phyloP scores from a whole-genome alignment of 2,329 filamentous ascomycete species.

The Penicillium sp. region DNA sequence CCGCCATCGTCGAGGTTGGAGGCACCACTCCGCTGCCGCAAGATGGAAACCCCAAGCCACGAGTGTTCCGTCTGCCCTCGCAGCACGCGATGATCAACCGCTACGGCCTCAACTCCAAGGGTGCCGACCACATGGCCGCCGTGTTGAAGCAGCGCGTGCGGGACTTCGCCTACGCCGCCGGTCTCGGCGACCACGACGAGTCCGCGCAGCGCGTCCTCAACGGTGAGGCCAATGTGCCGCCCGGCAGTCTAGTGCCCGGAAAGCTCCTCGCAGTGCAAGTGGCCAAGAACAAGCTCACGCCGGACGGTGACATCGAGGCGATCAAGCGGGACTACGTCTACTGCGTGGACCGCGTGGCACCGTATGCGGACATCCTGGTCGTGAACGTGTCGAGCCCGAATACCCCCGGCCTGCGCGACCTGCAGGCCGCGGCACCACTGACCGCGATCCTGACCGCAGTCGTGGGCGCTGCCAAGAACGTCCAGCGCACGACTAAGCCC shows the following conservation, averaged over 20 bases:
- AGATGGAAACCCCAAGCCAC: slow-evolving; percentile 78
- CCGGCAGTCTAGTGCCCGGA: slow-evolving; percentile 74
- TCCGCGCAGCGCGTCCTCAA: slow-evolving; percentile 72
- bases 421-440: slow-evolving; percentile 81
- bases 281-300: slow-evolving; percentile 93
- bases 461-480: slow-evolving; percentile 69
- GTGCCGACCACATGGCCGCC: slow-evolving; percentile 81
- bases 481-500: slow-evolving; percentile 68
- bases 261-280: slow-evolving; percentile 85
- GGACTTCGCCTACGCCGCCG: slow-evolving; percentile 68
- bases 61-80: slow-evolving; percentile 80
- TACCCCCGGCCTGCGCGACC: slow-evolving; percentile 81
- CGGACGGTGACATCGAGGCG: slow-evolving; percentile 77
- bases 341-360: slow-evolving; percentile 77
- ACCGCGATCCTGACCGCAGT: slow-evolving; percentile 78
- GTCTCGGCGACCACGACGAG: slow-evolving; percentile 60
- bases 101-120: slow-evolving; percentile 90
- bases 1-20: slow-evolving; percentile 86
- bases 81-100: slow-evolving; percentile 90
- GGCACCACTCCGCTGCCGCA: slow-evolving; percentile 87
- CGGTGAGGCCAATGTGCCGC: slow-evolving; percentile 71
- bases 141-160: slow-evolving; percentile 73
- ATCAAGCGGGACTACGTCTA: slow-evolving; percentile 80
- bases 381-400: slow-evolving; percentile 98
- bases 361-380: slow-evolving; percentile 91